Conservation (phyloP, 495 filamentous ascomycete species). For the Podospora anserina region DNA sequence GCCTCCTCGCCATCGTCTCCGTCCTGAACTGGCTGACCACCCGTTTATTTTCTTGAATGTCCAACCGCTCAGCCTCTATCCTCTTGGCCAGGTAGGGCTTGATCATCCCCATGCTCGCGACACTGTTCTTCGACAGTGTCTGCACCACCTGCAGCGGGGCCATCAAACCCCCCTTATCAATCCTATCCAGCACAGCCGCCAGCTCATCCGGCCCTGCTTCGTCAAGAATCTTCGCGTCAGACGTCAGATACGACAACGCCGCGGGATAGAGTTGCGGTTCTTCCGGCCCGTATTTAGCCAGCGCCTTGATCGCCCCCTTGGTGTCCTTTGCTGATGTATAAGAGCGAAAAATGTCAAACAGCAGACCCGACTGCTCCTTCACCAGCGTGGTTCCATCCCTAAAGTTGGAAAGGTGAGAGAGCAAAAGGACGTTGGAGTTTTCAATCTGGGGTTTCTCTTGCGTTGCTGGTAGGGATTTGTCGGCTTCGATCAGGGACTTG, state of each 20-base stretch:
- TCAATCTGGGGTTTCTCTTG: constrained; percentile 69
- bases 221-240: constrained; percentile 71
- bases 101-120: constrained; percentile 95
- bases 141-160: constrained; percentile 96
- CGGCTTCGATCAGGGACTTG: constrained; percentile 73
- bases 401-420: constrained; percentile 91
- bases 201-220: constrained; percentile 85
- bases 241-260: constrained; percentile 90
- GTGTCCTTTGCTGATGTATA: constrained; percentile 95
- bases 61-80: constrained; percentile 80
- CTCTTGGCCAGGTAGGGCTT: constrained; percentile 87
- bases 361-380: constrained; percentile 86
- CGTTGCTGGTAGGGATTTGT: constrained; percentile 25
- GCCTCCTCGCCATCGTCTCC: constrained; percentile 75
- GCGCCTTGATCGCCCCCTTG: constrained; percentile 78
- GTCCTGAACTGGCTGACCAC: constrained; percentile 79
- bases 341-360: constrained; percentile 94
- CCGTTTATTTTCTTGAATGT: constrained; percentile 78
- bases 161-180: constrained; percentile 88
- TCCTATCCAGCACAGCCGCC: constrained; percentile 73
- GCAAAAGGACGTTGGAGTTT: constrained; percentile 86
- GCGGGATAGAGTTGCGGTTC: constrained; percentile 93
- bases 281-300: constrained; percentile 85
- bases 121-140: constrained; percentile 59
- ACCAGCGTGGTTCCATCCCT: constrained; percentile 86